These are phyloP conservation scores for Syncephalastrum racemosum DNA, from an alignment of 371 early-diverging fungal species.

Conservation along the genomic window DNA sequence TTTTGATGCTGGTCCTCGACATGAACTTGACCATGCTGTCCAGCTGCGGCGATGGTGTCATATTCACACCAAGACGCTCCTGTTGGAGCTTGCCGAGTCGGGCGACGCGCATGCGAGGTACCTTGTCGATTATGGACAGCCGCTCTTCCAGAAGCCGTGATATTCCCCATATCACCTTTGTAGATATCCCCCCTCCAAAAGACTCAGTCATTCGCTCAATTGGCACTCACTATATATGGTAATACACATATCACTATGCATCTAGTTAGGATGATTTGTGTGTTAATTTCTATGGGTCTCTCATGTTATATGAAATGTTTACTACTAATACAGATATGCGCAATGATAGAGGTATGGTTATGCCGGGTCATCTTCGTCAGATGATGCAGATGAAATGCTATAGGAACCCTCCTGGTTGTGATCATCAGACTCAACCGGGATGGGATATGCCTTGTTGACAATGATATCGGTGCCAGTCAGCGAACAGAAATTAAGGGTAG, in stretches of 20 bases:
- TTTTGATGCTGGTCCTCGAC: slow-evolving; percentile 23
- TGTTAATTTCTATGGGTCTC: no score
- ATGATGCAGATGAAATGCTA: no score
- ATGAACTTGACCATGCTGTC: slow-evolving; percentile 40
- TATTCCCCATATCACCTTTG: neutral
- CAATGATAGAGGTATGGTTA: neutral
- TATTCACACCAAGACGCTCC: slow-evolving; percentile 19
- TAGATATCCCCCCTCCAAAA: neutral
- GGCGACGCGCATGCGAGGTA: slow-evolving; percentile 33
- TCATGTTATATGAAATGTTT: no score
- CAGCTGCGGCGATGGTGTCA: slow-evolving; percentile 40
- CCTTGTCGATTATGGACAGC: slow-evolving; percentile 30
- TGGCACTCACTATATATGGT: neutral
- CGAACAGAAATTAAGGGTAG: no score
- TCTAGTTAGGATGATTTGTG: neutral
- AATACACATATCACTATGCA: slow-evolving; percentile 1
- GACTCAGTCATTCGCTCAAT: slow-evolving; percentile 1
- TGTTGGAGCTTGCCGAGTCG: slow-evolving; percentile 19
- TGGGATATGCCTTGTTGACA: no score
- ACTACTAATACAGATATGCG: no score
- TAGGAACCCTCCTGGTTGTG: no score
- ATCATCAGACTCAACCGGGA: no score
- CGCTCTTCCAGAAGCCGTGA: slow-evolving; percentile 17
- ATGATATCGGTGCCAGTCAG: no score
- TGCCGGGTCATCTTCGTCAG: slow-evolving; percentile 55